phyloP scores from a whole-genome alignment of 2,329 filamentous ascomycete genomes.

The Aspergillus japonicus region DNA sequence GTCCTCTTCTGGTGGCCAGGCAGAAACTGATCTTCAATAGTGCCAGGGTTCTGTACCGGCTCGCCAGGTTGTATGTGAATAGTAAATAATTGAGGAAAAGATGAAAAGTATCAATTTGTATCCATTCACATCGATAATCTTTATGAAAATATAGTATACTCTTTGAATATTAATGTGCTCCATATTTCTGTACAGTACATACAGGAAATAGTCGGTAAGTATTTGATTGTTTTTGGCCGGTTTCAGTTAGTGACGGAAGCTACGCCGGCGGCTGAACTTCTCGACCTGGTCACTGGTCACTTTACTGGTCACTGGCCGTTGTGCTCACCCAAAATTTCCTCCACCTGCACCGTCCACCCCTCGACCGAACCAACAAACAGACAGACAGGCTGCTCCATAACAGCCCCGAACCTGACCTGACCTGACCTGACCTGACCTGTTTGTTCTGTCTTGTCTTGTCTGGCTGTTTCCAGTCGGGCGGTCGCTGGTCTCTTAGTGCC shows the following conservation, averaged over 20 bases:
- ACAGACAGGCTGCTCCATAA: no score
- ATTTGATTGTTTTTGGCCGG: not conserved
- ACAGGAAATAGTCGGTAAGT: not conserved
- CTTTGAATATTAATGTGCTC: no score
- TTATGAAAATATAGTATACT: no score
- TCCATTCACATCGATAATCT: no score
- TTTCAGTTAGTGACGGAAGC: constrained; percentile 35
- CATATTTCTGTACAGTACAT: not conserved
- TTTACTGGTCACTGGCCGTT: constrained; percentile 22
- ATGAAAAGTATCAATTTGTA: no score
- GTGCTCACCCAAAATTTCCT: constrained; percentile 36
- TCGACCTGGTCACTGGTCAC: constrained; percentile 20
- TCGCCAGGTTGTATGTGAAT: not conserved
- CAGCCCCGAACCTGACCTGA: no score
- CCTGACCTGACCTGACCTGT: not conserved
- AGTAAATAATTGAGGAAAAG: no score
- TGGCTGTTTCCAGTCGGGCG: constrained; percentile 3
- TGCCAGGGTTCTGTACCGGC: not conserved
- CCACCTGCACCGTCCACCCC: constrained; percentile 16
- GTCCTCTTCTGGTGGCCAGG: constrained; percentile 25
- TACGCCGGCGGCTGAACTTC: constrained; percentile 40
- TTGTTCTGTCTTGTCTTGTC: constrained; percentile 9
- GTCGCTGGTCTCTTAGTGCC: not conserved
- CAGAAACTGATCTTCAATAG: not conserved
- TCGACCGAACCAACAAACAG: no score